These are phyloP conservation scores for Pseudonectria foliicola DNA, from an alignment of 2,329 filamentous ascomycete species.

Conservation along the genomic window DNA sequence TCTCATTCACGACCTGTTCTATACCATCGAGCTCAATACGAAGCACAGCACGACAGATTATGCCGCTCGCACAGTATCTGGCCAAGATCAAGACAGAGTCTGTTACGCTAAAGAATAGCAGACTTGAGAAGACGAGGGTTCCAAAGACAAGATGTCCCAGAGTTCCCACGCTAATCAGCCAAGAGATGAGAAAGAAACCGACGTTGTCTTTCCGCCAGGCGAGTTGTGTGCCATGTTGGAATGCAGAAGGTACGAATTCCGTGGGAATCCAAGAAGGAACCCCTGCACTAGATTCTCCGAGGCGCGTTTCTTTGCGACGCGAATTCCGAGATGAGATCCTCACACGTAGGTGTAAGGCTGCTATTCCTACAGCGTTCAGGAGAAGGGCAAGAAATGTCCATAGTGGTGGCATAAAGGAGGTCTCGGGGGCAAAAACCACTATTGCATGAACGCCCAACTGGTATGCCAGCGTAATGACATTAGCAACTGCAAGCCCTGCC, in stretches of 20 bases:
- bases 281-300: background rate
- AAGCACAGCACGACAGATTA: constrained; percentile 1
- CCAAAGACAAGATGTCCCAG: constrained; percentile 18
- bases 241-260: constrained; percentile 14
- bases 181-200: constrained; percentile 12
- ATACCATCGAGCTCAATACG: constrained; percentile 3
- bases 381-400: constrained; percentile 19
- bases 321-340: constrained; percentile 1
- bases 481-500: constrained; percentile 15
- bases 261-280: constrained; percentile 8
- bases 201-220: constrained; percentile 6
- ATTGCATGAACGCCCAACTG: constrained; percentile 20
- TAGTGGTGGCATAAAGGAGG: constrained; percentile 15
- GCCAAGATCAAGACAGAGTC: constrained; percentile 3
- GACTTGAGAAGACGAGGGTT: constrained; percentile 17
- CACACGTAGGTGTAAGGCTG: constrained; percentile 12
- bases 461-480: constrained; percentile 18
- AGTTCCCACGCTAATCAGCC: constrained; percentile 13
- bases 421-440: constrained; percentile 16
- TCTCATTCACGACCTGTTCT: too few relatives aligned
- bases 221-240: constrained; percentile 11
- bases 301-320: background rate
- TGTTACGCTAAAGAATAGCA: constrained; percentile 14
- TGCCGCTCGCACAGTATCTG: constrained; percentile 2
- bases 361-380: constrained; percentile 12